These are phyloP conservation scores for Chrysanthemum seticuspe DNA, from an alignment of 129 eudicot species.

Conservation along the genomic window DNA sequence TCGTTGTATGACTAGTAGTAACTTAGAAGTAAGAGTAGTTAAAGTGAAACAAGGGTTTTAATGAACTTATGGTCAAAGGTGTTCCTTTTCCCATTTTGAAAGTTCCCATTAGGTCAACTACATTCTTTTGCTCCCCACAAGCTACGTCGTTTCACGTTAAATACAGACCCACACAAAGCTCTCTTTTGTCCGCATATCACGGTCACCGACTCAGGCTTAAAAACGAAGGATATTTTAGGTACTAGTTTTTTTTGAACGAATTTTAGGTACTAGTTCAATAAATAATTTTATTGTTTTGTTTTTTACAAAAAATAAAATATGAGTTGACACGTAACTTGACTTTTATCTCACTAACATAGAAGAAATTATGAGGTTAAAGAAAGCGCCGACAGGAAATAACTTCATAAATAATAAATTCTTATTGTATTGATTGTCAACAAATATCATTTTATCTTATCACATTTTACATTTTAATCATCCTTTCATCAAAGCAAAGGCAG, in stretches of 20 bases:
- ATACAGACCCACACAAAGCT: background rate
- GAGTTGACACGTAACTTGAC: too few relatives aligned
- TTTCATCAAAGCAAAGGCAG: too few relatives aligned
- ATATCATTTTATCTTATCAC: too few relatives aligned
- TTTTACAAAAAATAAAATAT: too few relatives aligned
- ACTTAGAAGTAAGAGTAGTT: constrained; percentile 4
- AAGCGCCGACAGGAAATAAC: too few relatives aligned
- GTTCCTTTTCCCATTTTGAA: constrained; percentile 3
- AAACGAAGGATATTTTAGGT: background rate
- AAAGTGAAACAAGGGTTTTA: background rate
- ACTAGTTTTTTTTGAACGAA: background rate
- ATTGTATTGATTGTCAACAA: too few relatives aligned
- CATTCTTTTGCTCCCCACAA: background rate
- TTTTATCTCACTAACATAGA: too few relatives aligned
- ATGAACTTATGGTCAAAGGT: background rate
- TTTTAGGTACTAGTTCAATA: background rate
- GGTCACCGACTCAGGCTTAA: background rate
- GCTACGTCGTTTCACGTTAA: too few relatives aligned
- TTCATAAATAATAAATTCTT: too few relatives aligned
- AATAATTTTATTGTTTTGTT: background rate
- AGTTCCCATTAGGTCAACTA: background rate
- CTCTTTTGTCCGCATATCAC: constrained; percentile 13
- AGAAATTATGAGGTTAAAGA: too few relatives aligned
- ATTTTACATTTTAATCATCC: too few relatives aligned
- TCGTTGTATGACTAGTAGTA: background rate